Evolutionary conservation across 169 alveolate genomes (phyloP).

Genomic region (Eimeria maxima): DNA sequence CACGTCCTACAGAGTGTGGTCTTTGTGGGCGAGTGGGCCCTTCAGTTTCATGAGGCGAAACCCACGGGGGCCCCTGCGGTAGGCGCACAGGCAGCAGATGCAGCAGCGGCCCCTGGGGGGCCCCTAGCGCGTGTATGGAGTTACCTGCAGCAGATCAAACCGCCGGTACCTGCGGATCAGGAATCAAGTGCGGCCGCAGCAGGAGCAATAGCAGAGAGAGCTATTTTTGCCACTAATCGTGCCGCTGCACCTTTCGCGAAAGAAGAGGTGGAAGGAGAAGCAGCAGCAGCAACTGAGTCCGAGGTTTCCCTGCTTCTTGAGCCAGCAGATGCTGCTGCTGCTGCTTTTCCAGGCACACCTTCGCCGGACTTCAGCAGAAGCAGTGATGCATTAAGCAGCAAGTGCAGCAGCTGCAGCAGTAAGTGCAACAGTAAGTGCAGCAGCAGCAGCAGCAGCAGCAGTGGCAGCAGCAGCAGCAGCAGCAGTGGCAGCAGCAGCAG

Average conservation of each 20-base stretch:
- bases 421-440: background rate
- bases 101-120: constrained; percentile 29
- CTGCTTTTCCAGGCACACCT: background rate
- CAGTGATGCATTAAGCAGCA: background rate
- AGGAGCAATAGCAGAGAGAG: background rate
- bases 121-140: background rate
- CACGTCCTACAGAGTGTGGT: constrained; percentile 28
- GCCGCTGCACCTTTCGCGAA: background rate
- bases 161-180: background rate
- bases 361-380: background rate
- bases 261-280: background rate
- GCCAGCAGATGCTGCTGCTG: background rate
- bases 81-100: background rate
- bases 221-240: background rate
- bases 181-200: constrained; percentile 7
- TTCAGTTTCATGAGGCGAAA: constrained; percentile 25
- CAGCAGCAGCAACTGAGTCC: background rate
- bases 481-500: background rate
- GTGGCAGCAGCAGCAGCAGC: constrained; percentile 9
- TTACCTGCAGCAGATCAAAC: background rate
- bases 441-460: constrained; percentile 21
- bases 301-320: background rate
- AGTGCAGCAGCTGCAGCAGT: background rate
- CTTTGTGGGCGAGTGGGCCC: constrained; percentile 36
- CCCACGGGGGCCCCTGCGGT: background rate